Evolutionary conservation across 148 eudicot genomes (phyloP).

Genomic region (Amaranthus cruentus): DNA sequence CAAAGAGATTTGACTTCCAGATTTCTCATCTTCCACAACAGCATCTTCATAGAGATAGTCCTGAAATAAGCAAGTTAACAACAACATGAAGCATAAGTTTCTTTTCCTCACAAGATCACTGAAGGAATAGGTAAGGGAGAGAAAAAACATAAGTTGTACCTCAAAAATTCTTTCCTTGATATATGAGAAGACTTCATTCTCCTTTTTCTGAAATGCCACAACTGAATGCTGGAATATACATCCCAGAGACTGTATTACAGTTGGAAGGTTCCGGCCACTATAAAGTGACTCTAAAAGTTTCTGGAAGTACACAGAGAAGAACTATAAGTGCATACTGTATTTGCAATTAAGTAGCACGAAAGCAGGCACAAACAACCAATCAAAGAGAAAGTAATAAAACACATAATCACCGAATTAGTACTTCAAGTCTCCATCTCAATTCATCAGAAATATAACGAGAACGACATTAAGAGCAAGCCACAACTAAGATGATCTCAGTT

Average conservation of each 20-base stretch:
- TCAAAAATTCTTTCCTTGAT: constrained; percentile 49
- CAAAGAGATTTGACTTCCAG: constrained; percentile 34
- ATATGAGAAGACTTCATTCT: constrained; percentile 43
- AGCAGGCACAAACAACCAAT: not conserved
- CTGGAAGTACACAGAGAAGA: constrained; percentile 32
- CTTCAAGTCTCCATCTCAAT: no score
- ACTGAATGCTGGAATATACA: constrained; percentile 65
- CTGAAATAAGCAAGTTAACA: constrained; percentile 24
- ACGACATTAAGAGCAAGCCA: no score
- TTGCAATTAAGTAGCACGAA: not conserved
- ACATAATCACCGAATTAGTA: not conserved
- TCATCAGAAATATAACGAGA: no score
- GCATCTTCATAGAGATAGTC: constrained; percentile 26
- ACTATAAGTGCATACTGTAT: no score
- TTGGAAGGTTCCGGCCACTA: constrained; percentile 49
- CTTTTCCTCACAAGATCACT: not conserved
- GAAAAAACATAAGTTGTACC: constrained; percentile 13
- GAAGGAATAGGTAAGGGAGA: not conserved
- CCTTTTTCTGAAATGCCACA: constrained; percentile 54
- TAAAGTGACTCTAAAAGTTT: constrained; percentile 58
- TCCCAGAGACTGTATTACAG: constrained; percentile 82
- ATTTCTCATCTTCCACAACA: constrained; percentile 32
- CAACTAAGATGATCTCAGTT: not conserved
- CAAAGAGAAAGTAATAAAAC: not conserved
- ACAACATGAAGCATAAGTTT: not conserved